phyloP scores from a whole-genome alignment of 495 filamentous ascomycete species.

The Cryomyces antarcticus region DNA sequence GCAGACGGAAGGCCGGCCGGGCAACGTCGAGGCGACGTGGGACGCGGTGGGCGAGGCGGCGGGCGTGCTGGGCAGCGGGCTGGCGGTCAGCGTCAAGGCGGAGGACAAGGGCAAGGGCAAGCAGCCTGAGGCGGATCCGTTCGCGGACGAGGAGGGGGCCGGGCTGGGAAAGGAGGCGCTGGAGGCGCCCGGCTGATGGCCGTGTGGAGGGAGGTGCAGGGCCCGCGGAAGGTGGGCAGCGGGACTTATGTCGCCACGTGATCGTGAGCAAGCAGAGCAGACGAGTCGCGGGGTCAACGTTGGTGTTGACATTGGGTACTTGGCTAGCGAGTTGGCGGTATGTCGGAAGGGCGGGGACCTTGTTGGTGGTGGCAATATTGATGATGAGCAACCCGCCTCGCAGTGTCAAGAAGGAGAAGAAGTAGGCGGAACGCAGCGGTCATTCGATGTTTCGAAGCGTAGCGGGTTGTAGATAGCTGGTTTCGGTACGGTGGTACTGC shows the following conservation, averaged over 20 bases:
- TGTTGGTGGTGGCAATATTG: too few relatives aligned
- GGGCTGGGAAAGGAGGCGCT: slow-evolving; percentile 14
- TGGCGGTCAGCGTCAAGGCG: slow-evolving; percentile 34
- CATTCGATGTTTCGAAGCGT: too few relatives aligned
- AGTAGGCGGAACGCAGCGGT: too few relatives aligned
- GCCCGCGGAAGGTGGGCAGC: slow-evolving; percentile 50
- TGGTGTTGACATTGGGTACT: too few relatives aligned
- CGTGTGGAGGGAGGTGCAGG: slow-evolving; percentile 54
- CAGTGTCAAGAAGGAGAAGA: too few relatives aligned
- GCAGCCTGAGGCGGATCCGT: slow-evolving; percentile 34
- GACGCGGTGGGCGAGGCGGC: slow-evolving; percentile 39
- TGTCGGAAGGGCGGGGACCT: too few relatives aligned
- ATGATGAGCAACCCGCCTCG: too few relatives aligned
- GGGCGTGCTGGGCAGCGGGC: slow-evolving; percentile 30
- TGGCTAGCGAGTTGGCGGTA: too few relatives aligned
- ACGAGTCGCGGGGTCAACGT: too few relatives aligned
- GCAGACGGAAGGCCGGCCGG: slow-evolving; percentile 54
- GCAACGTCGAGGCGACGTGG: slow-evolving; percentile 63
- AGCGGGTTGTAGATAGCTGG: too few relatives aligned
- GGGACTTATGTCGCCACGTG: slow-evolving; percentile 48
- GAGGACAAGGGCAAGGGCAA: slow-evolving; percentile 22
- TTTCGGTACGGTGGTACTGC: too few relatives aligned
- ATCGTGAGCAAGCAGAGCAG: not conserved
- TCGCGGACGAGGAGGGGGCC: slow-evolving; percentile 41
- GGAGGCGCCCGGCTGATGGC: slow-evolving; percentile 17